Conservation (phyloP, 768 basidiomycete genomes). For the Lepiota brunneoincarnata region DNA sequence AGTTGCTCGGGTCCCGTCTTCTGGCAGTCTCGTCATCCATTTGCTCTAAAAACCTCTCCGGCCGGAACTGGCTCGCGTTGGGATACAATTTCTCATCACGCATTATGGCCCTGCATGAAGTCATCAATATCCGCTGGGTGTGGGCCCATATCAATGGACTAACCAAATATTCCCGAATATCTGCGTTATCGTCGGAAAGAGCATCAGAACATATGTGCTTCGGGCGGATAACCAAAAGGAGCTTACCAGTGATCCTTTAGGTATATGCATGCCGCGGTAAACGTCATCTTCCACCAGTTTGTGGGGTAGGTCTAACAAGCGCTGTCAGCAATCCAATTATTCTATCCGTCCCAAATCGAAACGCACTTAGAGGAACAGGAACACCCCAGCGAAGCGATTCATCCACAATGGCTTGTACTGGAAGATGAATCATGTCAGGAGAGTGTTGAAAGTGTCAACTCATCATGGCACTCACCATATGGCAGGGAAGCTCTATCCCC, state of each 20-base stretch:
- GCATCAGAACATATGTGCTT: constrained; percentile 3
- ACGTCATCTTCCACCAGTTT: constrained; percentile 64
- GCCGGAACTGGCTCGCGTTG: constrained; percentile 47
- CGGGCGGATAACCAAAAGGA: background rate
- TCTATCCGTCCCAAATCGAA: background rate
- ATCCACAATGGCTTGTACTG: constrained; percentile 51
- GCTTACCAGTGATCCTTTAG: constrained; percentile 58
- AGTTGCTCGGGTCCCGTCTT: constrained; percentile 29
- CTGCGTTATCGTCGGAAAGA: constrained; percentile 11
- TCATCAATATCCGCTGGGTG: background rate
- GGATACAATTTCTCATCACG: constrained; percentile 50
- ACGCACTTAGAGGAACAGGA: constrained; percentile 56
- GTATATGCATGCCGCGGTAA: constrained; percentile 55
- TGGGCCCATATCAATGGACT: constrained; percentile 6
- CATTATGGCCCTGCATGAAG: constrained; percentile 39
- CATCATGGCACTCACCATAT: constrained; percentile 36
- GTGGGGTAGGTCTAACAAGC: constrained; percentile 54
- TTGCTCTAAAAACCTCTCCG: constrained; percentile 47
- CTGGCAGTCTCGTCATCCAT: constrained; percentile 24
- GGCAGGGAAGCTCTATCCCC: constrained; percentile 54
- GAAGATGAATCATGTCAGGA: background rate
- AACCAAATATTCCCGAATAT: constrained; percentile 66
- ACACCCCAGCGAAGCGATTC: constrained; percentile 57
- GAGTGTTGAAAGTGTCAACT: background rate
- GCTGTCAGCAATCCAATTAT: background rate